phyloP scores from a whole-genome alignment of 116 monocot genomes.

The Trichopus zeylanicus region DNA sequence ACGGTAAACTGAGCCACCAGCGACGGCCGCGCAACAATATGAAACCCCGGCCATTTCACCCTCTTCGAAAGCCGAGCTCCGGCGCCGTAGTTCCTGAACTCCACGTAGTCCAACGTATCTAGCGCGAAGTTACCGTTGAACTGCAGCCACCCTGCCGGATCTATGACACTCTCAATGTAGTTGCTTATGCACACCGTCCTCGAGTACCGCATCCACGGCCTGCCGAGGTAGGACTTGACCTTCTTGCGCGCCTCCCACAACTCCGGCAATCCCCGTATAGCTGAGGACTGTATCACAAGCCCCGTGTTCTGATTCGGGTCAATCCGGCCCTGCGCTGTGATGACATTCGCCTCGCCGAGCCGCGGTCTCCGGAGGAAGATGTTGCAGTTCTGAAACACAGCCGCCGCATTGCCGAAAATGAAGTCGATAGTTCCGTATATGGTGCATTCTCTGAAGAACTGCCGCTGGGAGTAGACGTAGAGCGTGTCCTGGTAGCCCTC shows the following conservation, averaged over 20 bases:
- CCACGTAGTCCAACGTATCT: slow-evolving; percentile 46
- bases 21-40: slow-evolving; percentile 26
- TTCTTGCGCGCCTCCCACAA: slow-evolving; percentile 6
- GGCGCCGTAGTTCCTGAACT: slow-evolving; percentile 42
- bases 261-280: slow-evolving; percentile 27
- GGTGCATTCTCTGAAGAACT: slow-evolving; percentile 70
- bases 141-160: slow-evolving; percentile 40
- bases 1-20: slow-evolving; percentile 37
- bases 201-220: slow-evolving; percentile 60
- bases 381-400: slow-evolving; percentile 46
- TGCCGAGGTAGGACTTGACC: slow-evolving; percentile 49
- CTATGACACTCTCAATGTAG: slow-evolving; percentile 35
- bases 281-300: slow-evolving; percentile 47
- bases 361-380: slow-evolving; percentile 28
- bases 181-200: slow-evolving; percentile 44
- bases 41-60: slow-evolving; percentile 55
- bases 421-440: slow-evolving; percentile 62
- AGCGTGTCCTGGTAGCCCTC: slow-evolving; percentile 82
- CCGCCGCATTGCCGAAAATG: slow-evolving; percentile 72
- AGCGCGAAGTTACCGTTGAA: slow-evolving; percentile 27
- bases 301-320: slow-evolving; percentile 70
- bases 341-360: slow-evolving; percentile 42
- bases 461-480: slow-evolving; percentile 56
- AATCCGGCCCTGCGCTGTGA: slow-evolving; percentile 57
- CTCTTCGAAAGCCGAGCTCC: slow-evolving; percentile 32